A percentile compares a stretch with the other conserved stretches of the same genome.
phyloP scores from a whole-genome alignment of 805 yeast genomes.

The Wickerhamiella azyma region DNA sequence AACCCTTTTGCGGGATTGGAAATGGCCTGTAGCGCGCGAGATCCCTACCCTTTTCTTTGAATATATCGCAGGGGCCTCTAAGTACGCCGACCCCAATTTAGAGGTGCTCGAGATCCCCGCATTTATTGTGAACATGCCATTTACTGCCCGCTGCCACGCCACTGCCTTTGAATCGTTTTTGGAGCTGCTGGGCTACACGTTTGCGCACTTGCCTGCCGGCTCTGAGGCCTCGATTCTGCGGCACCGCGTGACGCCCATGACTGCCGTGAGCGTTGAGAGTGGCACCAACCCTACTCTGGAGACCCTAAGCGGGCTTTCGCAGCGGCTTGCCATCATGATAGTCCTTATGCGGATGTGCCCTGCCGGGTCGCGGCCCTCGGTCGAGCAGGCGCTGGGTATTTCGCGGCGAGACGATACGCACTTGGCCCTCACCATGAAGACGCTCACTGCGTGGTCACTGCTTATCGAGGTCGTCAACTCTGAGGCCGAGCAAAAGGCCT shows the following conservation, averaged over 20 bases:
- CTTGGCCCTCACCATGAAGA: slow-evolving; percentile 15
- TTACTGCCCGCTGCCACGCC: slow-evolving; percentile 14
- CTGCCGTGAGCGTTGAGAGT: slow-evolving; percentile 14
- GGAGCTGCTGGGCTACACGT: slow-evolving; percentile 17
- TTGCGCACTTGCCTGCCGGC: background rate
- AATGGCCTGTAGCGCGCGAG: slow-evolving; percentile 16
- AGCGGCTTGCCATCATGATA: slow-evolving; percentile 17
- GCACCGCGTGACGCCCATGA: slow-evolving; percentile 18
- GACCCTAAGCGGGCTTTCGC: slow-evolving; percentile 16
- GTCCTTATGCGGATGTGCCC: slow-evolving; percentile 12
- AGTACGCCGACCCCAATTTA: slow-evolving; percentile 17
- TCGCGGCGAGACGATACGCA: slow-evolving; percentile 14
- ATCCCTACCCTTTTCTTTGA: slow-evolving; percentile 12
- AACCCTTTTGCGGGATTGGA: slow-evolving; percentile 12
- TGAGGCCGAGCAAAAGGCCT: slow-evolving; percentile 4
- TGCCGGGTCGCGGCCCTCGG: slow-evolving; percentile 9
- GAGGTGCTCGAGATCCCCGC: slow-evolving; percentile 16
- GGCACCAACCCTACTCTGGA: slow-evolving; percentile 6
- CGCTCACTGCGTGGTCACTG: slow-evolving; percentile 18
- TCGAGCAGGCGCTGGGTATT: slow-evolving; percentile 16
- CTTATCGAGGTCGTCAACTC: slow-evolving; percentile 6
- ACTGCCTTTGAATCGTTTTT: slow-evolving; percentile 14
- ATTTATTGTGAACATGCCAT: slow-evolving; percentile 10
- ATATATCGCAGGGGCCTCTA: slow-evolving; percentile 13
- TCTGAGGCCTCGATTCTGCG: background rate